phyloP scores from a whole-genome alignment of 345 rosid species.

The Lepidium africanum region DNA sequence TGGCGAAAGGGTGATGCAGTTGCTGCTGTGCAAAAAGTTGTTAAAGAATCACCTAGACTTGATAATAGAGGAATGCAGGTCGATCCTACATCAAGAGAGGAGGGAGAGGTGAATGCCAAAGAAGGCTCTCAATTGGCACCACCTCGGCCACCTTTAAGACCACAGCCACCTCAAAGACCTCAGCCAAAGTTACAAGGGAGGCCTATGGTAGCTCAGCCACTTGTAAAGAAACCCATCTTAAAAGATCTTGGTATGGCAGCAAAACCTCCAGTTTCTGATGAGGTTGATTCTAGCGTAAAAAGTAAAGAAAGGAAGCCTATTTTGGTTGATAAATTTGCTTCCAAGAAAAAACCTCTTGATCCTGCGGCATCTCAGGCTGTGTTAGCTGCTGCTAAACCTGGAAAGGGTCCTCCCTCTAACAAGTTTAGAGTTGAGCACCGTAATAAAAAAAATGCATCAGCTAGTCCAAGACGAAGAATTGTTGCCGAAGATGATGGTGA shows the following conservation, averaged over 20 bases:
- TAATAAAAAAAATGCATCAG: conserved; percentile 45
- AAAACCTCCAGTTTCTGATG: conserved; percentile 33
- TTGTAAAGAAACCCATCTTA: conserved; percentile 51
- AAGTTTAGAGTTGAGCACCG: conserved; percentile 68
- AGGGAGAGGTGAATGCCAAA: conserved; percentile 30
- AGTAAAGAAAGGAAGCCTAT: conserved; percentile 73
- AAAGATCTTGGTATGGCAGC: conserved; percentile 77
- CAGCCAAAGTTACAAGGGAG: conserved; percentile 67
- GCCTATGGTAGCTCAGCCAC: conserved; percentile 62
- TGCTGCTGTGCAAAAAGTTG: conserved; percentile 51
- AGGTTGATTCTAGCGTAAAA: conserved; percentile 38
- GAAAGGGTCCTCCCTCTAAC: conserved; percentile 64
- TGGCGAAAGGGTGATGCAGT: conserved; percentile 93
- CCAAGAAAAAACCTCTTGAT: conserved; percentile 64
- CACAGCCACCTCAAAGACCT: conserved; percentile 52
- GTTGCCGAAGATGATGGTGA: conserved; percentile 47
- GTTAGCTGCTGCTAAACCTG: conserved; percentile 71
- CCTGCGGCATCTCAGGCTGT: conserved; percentile 63
- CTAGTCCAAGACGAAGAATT: conserved; percentile 56
- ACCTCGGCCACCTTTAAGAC: conserved; percentile 44
- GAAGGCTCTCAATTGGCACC: conserved; percentile 33
- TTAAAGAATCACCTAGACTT: conserved; percentile 45
- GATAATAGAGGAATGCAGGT: conserved; percentile 20
- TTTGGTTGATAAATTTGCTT: conserved; percentile 87
- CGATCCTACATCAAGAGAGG: conserved; percentile 27